Evolutionary conservation across 2,329 filamentous ascomycete genomes (phyloP), one percentile per base, ranked within the genome.

Genomic region (Cryphonectria japonica): DNA sequence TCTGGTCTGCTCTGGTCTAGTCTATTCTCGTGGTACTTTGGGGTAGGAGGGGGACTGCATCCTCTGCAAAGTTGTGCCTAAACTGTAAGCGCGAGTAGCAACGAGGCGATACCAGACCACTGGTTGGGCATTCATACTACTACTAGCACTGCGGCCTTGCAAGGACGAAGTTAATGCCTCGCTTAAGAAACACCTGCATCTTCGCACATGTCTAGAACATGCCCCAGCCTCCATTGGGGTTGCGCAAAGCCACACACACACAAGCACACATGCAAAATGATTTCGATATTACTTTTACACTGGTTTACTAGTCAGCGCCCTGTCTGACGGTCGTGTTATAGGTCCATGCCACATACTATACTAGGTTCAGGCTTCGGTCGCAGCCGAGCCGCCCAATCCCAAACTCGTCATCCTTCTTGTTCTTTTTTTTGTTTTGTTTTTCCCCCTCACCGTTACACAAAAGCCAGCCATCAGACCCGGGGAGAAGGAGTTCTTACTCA

Each of bases 341-440:
- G 22, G 46, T n/a, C n/a, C 7, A n/a, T 50, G 46, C 46, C n/a
- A 39, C 32, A 22, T 34, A 37, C n/a, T 50, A 39, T 50, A 50
- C 19, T 54, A 61, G 26, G 54, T 4, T 9, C 39, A 67, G 46
- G 54, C 43, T 50, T 50, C 54, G 54, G 54, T 57, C 26, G n/a
- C 39, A 68, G 66, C 66, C 57, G 66, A 32, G 39, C 61, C 59
- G 59, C 34, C 26, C 26, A 39, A 37, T n/a, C 46, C 46, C 22
- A n/a, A 50, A 8, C 46, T 7, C 22, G 2, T 22, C 7, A 34
- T 19, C 22, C 14, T 46, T 46, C 14, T 43, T 43, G 34, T 6
- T 7, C 16, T 16, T 22, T 50, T 50, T n/a, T 6, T n/a, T 39
- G 11, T 13, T 39, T 9, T 9, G 1, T 39, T n/a, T n/a, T 26